Evolutionary conservation across 83 land plant species (phyloP), one percentile per base, ranked within the genome.

Genomic region (Thuja plicata): DNA sequence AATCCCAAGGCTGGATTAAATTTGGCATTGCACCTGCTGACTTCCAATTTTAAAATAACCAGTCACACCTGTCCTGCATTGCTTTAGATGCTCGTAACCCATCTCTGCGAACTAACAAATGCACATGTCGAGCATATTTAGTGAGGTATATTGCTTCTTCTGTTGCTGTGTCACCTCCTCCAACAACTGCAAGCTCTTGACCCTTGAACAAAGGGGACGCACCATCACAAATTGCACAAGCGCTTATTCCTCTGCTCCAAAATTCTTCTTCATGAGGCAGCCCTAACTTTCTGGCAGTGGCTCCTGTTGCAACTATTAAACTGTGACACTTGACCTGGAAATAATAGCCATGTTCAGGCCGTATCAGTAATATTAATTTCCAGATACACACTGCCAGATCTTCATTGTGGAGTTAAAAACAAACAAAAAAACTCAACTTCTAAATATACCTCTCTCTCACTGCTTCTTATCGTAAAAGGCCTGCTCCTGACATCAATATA

Each of bases 211-310:
- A 84, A 30, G 99, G 99, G 5, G 98, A 96, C 74, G 99, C 99
- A 40, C 99, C 99, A 94, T 98, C 99, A 91, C 99, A 98, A 48
- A 98, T 98, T 30, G 99, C 99, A 93, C 99, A 98, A 8, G 99
- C 99, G 92, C 99, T 98, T 74, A 98, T 98, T 43, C 99, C 99
- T 89, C 97, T 95, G 87, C 99, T 97, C 99, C 99, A 98, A 89
- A 98, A 98, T 89, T 98, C 99, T 89, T 98, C 96, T 90, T 98
- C 99, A 82, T 93, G 95, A 46, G 99, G 99, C 86, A 98, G 87
- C 27, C 94, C 93, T 12, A 98, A 92, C 87, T 97, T 92, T 91
- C 91, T 97, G 86, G 99, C 99, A 85, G 98, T 94, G 73, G 99
- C 99, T 81, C 99, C 99, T 12, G 99, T 98, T 16, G 99, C 99